Percentiles rank a stretch among this genome's conserved stretches.
These are phyloP conservation scores for Chytriomyces sp. DNA, from an alignment of 192 early-diverging fungal species.

Conservation along the genomic window DNA sequence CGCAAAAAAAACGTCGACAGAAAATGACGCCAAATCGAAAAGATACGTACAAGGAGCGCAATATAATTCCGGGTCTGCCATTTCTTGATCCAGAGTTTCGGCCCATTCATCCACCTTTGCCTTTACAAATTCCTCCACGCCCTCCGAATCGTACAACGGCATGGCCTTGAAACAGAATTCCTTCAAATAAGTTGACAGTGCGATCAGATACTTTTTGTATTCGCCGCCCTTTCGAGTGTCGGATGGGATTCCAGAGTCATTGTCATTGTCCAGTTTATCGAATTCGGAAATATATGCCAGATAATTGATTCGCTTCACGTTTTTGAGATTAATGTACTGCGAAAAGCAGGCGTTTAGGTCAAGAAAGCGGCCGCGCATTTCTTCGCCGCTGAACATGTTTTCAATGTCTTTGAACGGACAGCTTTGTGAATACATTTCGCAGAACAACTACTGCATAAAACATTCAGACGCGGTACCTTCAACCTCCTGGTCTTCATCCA, in stretches of 20 bases:
- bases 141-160: slow-evolving; percentile 75
- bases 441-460: too few relatives aligned
- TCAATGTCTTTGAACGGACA: slow-evolving; percentile 65
- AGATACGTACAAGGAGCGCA: slow-evolving; percentile 69
- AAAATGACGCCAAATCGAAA: slow-evolving; percentile 28
- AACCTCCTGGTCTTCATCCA: slow-evolving; percentile 26
- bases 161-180: slow-evolving; percentile 73
- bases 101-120: slow-evolving; percentile 74
- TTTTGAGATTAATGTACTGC: slow-evolving; percentile 83
- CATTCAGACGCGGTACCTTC: slow-evolving; percentile 16
- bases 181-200: slow-evolving; percentile 72
- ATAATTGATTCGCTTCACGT: slow-evolving; percentile 59
- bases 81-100: slow-evolving; percentile 41
- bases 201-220: slow-evolving; percentile 63
- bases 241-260: slow-evolving; percentile 44
- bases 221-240: slow-evolving; percentile 57
- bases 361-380: slow-evolving; percentile 79
- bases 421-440: too few relatives aligned
- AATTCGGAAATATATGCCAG: slow-evolving; percentile 71
- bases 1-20: neutral
- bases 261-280: slow-evolving; percentile 56
- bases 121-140: slow-evolving; percentile 54
- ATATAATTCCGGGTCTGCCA: slow-evolving; percentile 61
- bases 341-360: slow-evolving; percentile 83
- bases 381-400: slow-evolving; percentile 91